These are phyloP conservation scores for Plasmodium gonderi DNA, from an alignment of 169 alveolate species.

Conservation along the genomic window DNA sequence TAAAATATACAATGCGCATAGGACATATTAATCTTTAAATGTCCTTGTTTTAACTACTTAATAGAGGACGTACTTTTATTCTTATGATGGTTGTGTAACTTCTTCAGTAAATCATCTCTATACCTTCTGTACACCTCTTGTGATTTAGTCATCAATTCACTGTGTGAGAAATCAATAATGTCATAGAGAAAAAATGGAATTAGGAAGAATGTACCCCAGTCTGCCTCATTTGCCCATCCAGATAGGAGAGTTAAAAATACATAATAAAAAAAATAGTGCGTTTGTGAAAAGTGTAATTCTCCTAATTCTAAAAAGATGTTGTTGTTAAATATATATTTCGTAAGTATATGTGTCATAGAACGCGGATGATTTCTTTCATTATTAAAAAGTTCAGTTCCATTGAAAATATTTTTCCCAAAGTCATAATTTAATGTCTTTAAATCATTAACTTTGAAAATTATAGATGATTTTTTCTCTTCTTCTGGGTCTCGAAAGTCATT, in stretches of 20 bases:
- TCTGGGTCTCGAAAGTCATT: constrained; percentile 34
- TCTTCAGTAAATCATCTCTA: constrained; percentile 20
- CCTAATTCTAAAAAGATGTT: constrained; percentile 47
- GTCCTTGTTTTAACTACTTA: not conserved
- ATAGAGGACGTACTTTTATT: not conserved
- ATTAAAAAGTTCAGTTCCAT: constrained; percentile 49
- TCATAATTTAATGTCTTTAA: constrained; percentile 47
- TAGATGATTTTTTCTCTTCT: constrained; percentile 16
- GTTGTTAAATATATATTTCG: constrained; percentile 45
- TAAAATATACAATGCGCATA: not conserved
- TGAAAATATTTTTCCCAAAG: constrained; percentile 39
- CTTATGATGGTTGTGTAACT: constrained; percentile 9
- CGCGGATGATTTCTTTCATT: constrained; percentile 13
- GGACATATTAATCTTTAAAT: not conserved
- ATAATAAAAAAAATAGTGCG: constrained; percentile 70
- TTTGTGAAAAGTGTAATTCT: constrained; percentile 44
- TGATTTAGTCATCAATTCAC: constrained; percentile 28
- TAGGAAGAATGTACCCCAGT: constrained; percentile 64
- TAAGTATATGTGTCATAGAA: constrained; percentile 13
- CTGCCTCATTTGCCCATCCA: constrained; percentile 72
- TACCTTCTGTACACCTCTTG: constrained; percentile 44
- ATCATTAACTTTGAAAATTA: constrained; percentile 28
- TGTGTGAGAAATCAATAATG: constrained; percentile 19
- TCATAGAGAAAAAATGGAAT: constrained; percentile 38
- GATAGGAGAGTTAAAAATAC: constrained; percentile 59